Evolutionary conservation across 768 basidiomycete genomes (phyloP).

Genomic region (Phaeotremella skinneri): DNA sequence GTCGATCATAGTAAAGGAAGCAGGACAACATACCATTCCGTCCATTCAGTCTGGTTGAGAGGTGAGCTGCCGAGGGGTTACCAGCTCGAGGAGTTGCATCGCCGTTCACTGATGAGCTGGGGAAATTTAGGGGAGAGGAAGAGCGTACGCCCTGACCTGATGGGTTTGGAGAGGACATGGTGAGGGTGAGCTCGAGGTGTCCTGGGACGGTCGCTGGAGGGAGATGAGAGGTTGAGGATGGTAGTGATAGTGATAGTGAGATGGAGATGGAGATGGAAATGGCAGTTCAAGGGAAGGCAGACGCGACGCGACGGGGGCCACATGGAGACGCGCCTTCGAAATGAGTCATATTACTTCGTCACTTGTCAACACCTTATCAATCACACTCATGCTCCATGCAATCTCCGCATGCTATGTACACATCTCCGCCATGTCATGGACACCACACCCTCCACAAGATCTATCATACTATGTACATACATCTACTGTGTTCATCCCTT

Average conservation of each 20-base stretch:
- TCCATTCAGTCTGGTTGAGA: conserved; percentile 2
- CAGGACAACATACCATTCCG: conserved; percentile 24
- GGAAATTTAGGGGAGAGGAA: conserved; percentile 53
- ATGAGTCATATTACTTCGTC: too few relatives aligned
- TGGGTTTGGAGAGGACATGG: conserved; percentile 38
- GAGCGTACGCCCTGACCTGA: conserved; percentile 18
- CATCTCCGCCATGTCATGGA: neutral
- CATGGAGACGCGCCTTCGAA: neutral
- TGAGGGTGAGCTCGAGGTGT: neutral
- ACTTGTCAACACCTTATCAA: too few relatives aligned
- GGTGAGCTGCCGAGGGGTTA: conserved; percentile 13
- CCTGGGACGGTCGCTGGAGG: neutral
- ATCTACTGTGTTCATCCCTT: neutral
- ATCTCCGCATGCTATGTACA: neutral
- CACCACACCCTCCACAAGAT: neutral
- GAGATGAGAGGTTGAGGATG: neutral
- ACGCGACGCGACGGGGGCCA: neutral
- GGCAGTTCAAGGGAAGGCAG: conserved; percentile 19
- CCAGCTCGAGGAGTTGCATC: conserved; percentile 27
- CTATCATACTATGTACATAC: neutral
- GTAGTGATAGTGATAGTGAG: neutral
- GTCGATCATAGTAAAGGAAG: conserved; percentile 6
- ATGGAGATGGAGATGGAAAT: conserved; percentile 10
- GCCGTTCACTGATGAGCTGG: conserved; percentile 48
- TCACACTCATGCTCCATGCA: neutral